These are phyloP conservation scores for Phytopythium aichiense DNA, from an alignment of 352 stramenopile species.

Conservation along the genomic window DNA sequence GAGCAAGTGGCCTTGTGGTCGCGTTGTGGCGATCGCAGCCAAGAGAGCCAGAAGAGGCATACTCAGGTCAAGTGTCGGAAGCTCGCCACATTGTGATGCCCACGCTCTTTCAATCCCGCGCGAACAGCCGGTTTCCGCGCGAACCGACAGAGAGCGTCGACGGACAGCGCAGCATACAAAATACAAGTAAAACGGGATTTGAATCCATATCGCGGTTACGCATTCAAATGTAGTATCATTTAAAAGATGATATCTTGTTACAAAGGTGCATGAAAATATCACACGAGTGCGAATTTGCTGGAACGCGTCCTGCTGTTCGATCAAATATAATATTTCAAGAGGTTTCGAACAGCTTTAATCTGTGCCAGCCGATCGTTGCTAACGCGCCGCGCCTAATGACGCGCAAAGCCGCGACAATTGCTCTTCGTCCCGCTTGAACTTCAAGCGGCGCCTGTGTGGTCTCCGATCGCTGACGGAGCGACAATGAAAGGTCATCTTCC, in stretches of 20 bases:
- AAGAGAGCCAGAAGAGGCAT: background rate
- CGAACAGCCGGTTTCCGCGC: conserved; percentile 1
- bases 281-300: no score
- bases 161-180: background rate
- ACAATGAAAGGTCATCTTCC: background rate
- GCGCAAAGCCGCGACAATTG: background rate
- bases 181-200: background rate
- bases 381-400: background rate
- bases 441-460: background rate
- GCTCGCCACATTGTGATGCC: background rate
- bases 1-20: background rate
- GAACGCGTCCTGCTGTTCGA: background rate
- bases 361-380: background rate
- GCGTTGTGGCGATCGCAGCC: background rate
- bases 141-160: background rate
- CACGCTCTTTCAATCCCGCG: background rate
- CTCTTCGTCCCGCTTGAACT: conserved; percentile 4
- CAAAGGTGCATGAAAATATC: no score
- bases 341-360: conserved; percentile 3
- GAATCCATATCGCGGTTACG: background rate
- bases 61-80: background rate
- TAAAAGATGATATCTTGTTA: background rate
- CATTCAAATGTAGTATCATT: background rate
- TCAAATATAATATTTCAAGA: background rate
- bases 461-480: background rate